Evolutionary conservation across 2,329 filamentous ascomycete genomes (phyloP).

Genomic region (Didymella lethalis): DNA sequence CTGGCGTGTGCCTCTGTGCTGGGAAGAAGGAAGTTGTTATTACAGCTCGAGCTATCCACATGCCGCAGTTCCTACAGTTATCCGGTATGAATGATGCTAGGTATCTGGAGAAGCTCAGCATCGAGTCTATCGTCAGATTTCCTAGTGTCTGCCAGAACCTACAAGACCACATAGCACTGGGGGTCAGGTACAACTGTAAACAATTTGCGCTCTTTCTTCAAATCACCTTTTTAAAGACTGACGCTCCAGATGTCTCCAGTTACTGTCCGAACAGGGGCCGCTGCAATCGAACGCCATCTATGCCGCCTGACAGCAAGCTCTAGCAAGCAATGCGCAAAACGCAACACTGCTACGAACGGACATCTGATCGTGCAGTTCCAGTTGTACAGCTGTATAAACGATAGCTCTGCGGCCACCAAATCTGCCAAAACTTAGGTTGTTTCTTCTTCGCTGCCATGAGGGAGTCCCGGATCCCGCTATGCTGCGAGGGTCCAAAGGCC

Average conservation of each 20-base stretch:
- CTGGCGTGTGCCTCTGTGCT: too few species aligned
- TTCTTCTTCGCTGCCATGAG: conserved; percentile 20
- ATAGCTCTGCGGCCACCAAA: conserved; percentile 14
- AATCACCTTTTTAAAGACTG: background rate
- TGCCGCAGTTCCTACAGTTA: too few species aligned
- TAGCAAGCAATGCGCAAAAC: conserved; percentile 34
- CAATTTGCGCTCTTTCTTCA: background rate
- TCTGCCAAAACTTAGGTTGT: conserved; percentile 1
- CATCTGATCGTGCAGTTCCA: conserved; percentile 30
- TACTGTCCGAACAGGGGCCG: background rate
- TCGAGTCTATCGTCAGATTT: too few species aligned
- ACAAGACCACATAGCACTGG: too few species aligned
- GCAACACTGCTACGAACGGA: conserved; percentile 30
- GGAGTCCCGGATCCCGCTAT: conserved; percentile 30
- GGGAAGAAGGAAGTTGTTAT: too few species aligned
- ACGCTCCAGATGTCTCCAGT: background rate
- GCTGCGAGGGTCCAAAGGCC: conserved; percentile 33
- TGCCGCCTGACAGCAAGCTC: background rate
- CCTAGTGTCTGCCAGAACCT: too few species aligned
- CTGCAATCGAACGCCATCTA: background rate
- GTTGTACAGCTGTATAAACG: conserved; percentile 23
- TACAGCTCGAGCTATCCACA: too few species aligned
- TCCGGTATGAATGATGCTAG: too few species aligned
- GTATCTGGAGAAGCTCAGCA: too few species aligned
- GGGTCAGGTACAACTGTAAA: too few species aligned